phyloP scores from a whole-genome alignment of 108 stramenopile species.

The Aurantiochytrium sp. region DNA sequence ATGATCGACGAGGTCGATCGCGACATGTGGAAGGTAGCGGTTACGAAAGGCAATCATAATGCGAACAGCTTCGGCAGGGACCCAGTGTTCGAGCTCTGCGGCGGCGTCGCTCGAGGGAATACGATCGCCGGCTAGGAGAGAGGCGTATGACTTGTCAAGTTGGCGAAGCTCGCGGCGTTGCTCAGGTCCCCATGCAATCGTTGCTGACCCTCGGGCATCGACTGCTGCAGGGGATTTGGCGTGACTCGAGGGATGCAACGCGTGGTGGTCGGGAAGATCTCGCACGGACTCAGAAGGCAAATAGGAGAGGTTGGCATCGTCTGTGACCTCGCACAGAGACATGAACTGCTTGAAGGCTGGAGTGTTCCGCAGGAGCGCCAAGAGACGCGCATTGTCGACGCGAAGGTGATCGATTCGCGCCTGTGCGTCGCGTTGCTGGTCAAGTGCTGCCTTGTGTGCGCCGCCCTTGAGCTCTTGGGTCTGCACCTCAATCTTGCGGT shows the following conservation, averaged over 20 bases:
- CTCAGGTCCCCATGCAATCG: background rate
- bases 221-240: too few relatives aligned
- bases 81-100: background rate
- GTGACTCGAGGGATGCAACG: background rate
- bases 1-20: background rate
- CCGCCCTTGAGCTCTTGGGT: background rate
- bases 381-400: background rate
- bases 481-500: background rate
- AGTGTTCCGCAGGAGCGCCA: background rate
- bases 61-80: background rate
- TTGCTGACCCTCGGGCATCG: too few relatives aligned
- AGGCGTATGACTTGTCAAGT: background rate
- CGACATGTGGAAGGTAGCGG: background rate
- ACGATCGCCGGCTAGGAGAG: background rate
- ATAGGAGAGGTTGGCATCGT: background rate
- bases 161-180: background rate
- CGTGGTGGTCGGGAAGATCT: background rate
- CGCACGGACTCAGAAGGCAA: background rate
- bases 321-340: background rate
- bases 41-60: background rate
- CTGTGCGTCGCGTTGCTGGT: background rate
- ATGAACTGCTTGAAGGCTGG: background rate
- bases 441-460: background rate
- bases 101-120: background rate
- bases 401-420: background rate